A percentile compares a stretch with the other conserved stretches of the same genome.
phyloP scores from a whole-genome alignment of 495 filamentous ascomycete species.

The Xylaria palmicola region DNA sequence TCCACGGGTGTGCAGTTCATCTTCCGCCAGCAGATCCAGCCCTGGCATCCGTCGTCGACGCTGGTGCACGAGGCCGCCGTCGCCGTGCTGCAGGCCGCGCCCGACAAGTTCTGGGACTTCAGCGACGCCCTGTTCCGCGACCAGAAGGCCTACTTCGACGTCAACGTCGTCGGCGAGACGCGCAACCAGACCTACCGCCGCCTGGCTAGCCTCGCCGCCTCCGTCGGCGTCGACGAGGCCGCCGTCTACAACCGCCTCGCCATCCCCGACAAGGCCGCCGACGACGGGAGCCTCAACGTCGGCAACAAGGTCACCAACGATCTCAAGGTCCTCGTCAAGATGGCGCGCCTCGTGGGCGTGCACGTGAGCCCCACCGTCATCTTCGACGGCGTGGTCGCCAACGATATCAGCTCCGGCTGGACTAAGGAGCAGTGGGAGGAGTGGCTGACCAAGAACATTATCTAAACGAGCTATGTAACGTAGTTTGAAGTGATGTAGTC shows the following conservation, averaged over 20 bases:
- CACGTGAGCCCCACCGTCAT: slow-evolving; percentile 90
- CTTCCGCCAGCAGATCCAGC: slow-evolving; percentile 89
- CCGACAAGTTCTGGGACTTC: slow-evolving; percentile 75
- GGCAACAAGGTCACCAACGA: slow-evolving; percentile 84
- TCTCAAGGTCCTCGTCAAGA: slow-evolving; percentile 80
- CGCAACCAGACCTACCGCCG: slow-evolving; percentile 83
- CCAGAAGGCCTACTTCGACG: slow-evolving; percentile 77
- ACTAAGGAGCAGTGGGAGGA: slow-evolving; percentile 76
- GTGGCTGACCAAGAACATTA: slow-evolving; percentile 78
- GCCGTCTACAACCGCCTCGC: slow-evolving; percentile 63
- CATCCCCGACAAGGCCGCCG: slow-evolving; percentile 60
- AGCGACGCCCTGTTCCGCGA: slow-evolving; percentile 67
- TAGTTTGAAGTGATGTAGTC: no score
- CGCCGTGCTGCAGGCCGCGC: slow-evolving; percentile 67
- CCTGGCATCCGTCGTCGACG: slow-evolving; percentile 91
- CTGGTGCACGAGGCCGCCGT: slow-evolving; percentile 83
- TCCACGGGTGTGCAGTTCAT: slow-evolving; percentile 64
- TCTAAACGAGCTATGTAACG: slow-evolving; percentile 36
- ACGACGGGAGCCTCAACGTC: slow-evolving; percentile 64
- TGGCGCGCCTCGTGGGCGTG: slow-evolving; percentile 70
- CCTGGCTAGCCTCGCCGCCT: slow-evolving; percentile 64
- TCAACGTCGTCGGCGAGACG: slow-evolving; percentile 74
- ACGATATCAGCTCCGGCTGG: slow-evolving; percentile 75
- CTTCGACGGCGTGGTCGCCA: slow-evolving; percentile 82
- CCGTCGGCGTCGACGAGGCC: slow-evolving; percentile 62